Evolutionary conservation across 192 early-diverging fungal genomes (phyloP), one percentile per base, ranked within the genome.

Genomic region (Helicostylum pulchrum): DNA sequence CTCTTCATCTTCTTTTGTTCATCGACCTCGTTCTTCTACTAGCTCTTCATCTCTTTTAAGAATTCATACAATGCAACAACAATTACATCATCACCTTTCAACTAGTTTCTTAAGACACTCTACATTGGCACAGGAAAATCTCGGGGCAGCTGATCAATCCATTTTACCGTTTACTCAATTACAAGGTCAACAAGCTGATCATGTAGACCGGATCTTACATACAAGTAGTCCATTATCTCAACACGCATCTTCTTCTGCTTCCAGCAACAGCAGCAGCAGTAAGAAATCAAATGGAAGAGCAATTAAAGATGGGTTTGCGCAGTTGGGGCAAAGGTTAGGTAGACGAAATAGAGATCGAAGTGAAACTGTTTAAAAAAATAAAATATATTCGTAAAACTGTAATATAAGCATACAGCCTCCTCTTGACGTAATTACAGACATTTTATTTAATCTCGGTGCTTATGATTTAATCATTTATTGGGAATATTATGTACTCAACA

Each of bases 341-440:
- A 56, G 54, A 12, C 31, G 19, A 10, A 34, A 30, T 15, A 56
- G 54, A 56, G 54, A 56, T 56, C 31, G 54, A 56, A 56, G 54
- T 56, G 54, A 30, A 48, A 17, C 47, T 19, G 12, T 48, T 48
- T 17, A 48, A n/a, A 47, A 47, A 48, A 19, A 48, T 10, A 48
- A 48, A 48, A 17, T 19, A 19, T 19, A 46, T 46, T 10, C 10
- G 7, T 46, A 46, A 46, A 8, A 46, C 9, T 48, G 0, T 26
- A 26, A 26, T 26, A 26, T 26, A 26, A 26, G 2, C 26, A 26
- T 26, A 2, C 2, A 0, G 26, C 26, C 26, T 26, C 26, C 26
- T n/a, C n/a, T 2, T 26, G 26, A 26, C 26, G 26, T 26, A n/a
- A n/a, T n/a, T n/a, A n/a, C n/a, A n/a, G n/a, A n/a, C n/a, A n/a